phyloP scores from a whole-genome alignment of 2,329 filamentous ascomycete species.

The Colletotrichum salicis region DNA sequence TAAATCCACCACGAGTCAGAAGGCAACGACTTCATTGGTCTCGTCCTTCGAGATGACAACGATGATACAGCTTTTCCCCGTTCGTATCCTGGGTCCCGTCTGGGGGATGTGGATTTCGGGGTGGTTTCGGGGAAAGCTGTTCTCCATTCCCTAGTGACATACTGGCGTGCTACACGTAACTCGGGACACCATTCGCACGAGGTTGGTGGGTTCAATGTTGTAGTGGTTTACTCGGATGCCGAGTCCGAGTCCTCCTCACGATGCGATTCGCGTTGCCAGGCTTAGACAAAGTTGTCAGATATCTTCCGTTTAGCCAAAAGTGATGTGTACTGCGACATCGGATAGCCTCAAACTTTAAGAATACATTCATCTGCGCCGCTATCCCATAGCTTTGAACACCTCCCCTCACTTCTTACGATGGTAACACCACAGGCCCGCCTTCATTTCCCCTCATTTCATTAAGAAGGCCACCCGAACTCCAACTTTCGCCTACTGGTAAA shows the following conservation, averaged over 20 bases:
- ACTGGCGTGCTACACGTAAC: background rate
- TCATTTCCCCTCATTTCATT: background rate
- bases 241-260: background rate
- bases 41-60: background rate
- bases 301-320: background rate
- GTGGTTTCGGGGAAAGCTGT: background rate
- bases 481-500: background rate
- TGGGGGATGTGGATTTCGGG: constrained; percentile 11
- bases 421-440: background rate
- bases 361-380: background rate
- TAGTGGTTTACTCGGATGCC: background rate
- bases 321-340: background rate
- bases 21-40: background rate
- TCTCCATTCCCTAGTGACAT: constrained; percentile 15
- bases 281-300: background rate
- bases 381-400: too few relatives aligned
- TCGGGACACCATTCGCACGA: constrained; percentile 19
- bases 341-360: background rate
- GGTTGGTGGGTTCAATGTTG: background rate
- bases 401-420: background rate
- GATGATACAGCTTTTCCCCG: background rate
- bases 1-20: constrained; percentile 29
- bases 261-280: background rate
- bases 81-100: background rate
- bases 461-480: background rate